Evolutionary conservation across 1,284 basidiomycete genomes (phyloP).

Genomic region (Ustilago tritici): DNA sequence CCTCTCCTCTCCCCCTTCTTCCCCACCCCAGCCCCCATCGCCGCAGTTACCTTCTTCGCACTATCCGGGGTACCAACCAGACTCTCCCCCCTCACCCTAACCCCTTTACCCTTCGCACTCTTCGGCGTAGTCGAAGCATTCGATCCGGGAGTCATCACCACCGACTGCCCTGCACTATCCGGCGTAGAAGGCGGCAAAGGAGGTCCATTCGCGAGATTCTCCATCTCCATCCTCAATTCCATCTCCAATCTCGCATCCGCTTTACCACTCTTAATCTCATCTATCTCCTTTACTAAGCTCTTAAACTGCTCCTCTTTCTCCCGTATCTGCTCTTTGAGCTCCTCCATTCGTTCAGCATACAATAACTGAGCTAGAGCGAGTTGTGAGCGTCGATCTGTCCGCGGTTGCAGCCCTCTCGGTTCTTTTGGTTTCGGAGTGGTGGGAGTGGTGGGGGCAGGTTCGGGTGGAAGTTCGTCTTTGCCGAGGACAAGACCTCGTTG

Average conservation of each 20-base stretch:
- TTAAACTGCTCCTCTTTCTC: conserved; percentile 59
- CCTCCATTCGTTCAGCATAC: conserved; percentile 62
- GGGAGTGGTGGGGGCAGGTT: conserved; percentile 12
- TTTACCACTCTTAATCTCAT: conserved; percentile 50
- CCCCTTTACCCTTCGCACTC: conserved; percentile 37
- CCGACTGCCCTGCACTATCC: conserved; percentile 22
- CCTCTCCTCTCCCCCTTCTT: conserved; percentile 27
- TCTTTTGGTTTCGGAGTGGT: conserved; percentile 47
- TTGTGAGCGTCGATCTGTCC: conserved; percentile 52
- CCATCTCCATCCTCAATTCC: conserved; percentile 51
- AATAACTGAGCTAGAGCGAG: conserved; percentile 62
- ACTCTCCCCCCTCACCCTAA: conserved; percentile 31
- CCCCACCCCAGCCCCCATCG: conserved; percentile 5
- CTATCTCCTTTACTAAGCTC: conserved; percentile 43
- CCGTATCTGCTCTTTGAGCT: conserved; percentile 56
- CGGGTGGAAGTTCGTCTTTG: conserved; percentile 41
- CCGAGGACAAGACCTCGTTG: conserved; percentile 50
- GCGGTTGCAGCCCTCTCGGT: conserved; percentile 44
- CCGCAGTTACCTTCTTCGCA: conserved; percentile 6
- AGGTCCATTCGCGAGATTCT: conserved; percentile 46
- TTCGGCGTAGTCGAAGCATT: conserved; percentile 39
- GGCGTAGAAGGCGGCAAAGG: conserved; percentile 37
- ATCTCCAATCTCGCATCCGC: conserved; percentile 43
- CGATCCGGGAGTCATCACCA: conserved; percentile 27
- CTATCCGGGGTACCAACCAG: conserved; percentile 18